Conservation (phyloP, 805 yeast genomes). For the Saccharomyces cerevisiae region DNA sequence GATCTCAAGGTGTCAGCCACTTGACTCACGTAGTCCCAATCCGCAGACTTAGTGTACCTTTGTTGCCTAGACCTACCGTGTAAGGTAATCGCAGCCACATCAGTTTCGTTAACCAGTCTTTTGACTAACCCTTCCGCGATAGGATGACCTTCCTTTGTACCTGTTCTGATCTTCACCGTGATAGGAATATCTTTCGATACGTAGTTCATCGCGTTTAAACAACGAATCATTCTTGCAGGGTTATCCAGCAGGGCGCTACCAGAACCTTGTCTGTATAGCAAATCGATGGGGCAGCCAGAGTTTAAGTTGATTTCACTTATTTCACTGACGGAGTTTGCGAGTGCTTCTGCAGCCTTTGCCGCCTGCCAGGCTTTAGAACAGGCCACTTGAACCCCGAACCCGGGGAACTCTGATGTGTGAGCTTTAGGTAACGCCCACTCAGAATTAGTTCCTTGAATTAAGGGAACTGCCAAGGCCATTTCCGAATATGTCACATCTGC, state of each 20-base stretch:
- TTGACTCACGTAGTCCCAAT: constrained; percentile 81
- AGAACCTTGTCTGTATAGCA: constrained; percentile 88
- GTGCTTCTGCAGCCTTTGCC: constrained; percentile 79
- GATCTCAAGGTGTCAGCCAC: constrained; percentile 63
- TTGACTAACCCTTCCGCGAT: constrained; percentile 74
- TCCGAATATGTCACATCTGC: constrained; percentile 92
- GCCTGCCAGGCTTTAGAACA: constrained; percentile 90
- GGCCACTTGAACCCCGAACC: constrained; percentile 91
- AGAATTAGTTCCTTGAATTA: constrained; percentile 81
- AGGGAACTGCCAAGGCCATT: constrained; percentile 85
- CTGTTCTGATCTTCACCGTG: constrained; percentile 88
- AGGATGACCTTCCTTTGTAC: constrained; percentile 75
- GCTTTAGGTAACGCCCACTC: constrained; percentile 98
- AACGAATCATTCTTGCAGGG: constrained; percentile 70
- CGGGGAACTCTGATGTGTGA: constrained; percentile 71
- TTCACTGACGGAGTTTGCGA: constrained; percentile 38
- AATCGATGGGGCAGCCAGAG: constrained; percentile 96
- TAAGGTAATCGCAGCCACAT: constrained; percentile 81
- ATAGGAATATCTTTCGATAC: constrained; percentile 86
- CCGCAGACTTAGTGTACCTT: constrained; percentile 82
- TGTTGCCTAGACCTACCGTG: constrained; percentile 97
- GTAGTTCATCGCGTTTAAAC: constrained; percentile 81
- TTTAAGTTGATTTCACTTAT: constrained; percentile 84
- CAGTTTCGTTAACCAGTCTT: constrained; percentile 67
- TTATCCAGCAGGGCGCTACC: constrained; percentile 91